Base-by-base conservation (phyloP, 192 early-diverging fungal species). In the Thoreauomyces humboldtii region DNA sequence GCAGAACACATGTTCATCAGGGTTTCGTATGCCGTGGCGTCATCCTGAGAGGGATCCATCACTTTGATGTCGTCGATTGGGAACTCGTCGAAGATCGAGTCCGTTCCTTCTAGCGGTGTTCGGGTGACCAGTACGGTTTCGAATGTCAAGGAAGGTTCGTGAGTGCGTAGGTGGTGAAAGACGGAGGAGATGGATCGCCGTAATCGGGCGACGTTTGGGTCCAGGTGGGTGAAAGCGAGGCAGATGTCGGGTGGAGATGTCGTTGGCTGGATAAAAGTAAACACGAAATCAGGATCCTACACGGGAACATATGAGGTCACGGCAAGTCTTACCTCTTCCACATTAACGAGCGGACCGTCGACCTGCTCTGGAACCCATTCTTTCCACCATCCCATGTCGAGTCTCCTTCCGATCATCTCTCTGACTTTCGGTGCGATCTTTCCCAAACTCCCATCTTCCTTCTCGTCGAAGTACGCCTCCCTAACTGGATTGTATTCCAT, bases 351-450 rank as follows among this genome's bases (percentile, higher is more conserved):
- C 7, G 54, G 54, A 2, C 17, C n/a, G 9, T 21, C 14, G 2
- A 19, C 17, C 15, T 17, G 19, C 5, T 27, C 27, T 15, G 57
- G 12, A 6, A 42, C 12, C 35, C 57, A 36, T 22, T 38, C 37
- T 28, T 59, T 59, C 57, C 57, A 59, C 57, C 57, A 59, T 12
- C 57, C 57, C 35, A 43, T 1, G 5, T 2, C 45, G 14, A 46
- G 17, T 11, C 59, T 17, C 11, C 32, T 24, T 12, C 15, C 0
- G 1, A 61, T 28, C 29, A 2, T 44, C 15, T 46, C 38, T 21
- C 47, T 46, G 42, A 61, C 42, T 2, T 46, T 11, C 2, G 59
- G 59, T 21, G 47, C 44, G 24, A 61, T 43, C 19, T 29, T 46
- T 4, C 14, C 11, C 1, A 61, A 25, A 0, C 42, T 31, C 19